Conservation (phyloP, 371 early-diverging fungal genomes). For the Neoconidiobolus thromboides region DNA sequence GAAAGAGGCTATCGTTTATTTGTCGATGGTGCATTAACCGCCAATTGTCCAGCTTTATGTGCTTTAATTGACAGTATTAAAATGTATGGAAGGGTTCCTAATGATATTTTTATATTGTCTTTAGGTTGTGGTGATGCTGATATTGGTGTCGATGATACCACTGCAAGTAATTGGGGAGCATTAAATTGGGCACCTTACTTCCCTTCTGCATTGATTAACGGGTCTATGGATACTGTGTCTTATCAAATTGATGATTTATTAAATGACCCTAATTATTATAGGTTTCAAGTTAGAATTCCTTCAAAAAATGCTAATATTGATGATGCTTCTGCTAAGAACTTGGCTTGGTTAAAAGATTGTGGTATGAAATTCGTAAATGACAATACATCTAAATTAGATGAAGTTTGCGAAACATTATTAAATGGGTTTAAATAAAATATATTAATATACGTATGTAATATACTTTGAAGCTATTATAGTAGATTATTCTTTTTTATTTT, state of each 20-base stretch:
- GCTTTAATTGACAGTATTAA: not conserved
- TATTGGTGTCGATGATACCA: not conserved
- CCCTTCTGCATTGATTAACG: not conserved
- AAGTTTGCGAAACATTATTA: not conserved
- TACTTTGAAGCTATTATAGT: too few species aligned
- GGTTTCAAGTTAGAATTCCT: not conserved
- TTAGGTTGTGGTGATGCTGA: slow-evolving; percentile 2
- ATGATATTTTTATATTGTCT: not conserved
- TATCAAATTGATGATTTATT: not conserved
- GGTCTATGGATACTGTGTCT: not conserved
- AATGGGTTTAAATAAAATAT: not conserved
- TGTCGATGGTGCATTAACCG: not conserved
- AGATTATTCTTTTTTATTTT: too few species aligned
- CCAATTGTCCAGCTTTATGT: slow-evolving; percentile 2
- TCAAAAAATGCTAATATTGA: not conserved
- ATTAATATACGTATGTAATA: too few species aligned
- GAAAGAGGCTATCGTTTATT: not conserved
- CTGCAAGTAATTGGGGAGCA: not conserved
- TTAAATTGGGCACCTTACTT: not conserved
- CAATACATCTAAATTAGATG: not conserved
- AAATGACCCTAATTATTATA: not conserved
- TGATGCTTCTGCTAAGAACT: not conserved
- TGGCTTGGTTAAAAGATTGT: not conserved
- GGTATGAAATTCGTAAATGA: not conserved
- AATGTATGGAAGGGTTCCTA: not conserved